These are phyloP conservation scores for Coemansia sp. DNA, from an alignment of 371 early-diverging fungal species.

Conservation along the genomic window DNA sequence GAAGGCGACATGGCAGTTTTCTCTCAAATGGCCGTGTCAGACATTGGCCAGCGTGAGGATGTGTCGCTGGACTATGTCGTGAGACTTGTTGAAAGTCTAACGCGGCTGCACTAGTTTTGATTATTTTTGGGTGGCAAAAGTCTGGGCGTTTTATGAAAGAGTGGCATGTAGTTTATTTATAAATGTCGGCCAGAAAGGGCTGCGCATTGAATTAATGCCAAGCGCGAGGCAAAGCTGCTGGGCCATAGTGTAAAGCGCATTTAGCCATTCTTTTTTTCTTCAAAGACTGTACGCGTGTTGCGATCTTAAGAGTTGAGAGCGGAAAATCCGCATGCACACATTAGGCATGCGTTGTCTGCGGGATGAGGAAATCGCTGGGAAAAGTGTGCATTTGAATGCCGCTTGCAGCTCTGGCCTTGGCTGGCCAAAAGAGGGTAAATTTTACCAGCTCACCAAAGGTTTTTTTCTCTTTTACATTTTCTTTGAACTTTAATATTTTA, in stretches of 20 bases:
- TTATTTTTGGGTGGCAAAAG: no score
- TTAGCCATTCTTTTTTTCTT: no score
- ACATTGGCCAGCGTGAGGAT: constrained; percentile 28
- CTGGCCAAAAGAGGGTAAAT: neutral
- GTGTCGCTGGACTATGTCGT: constrained; percentile 35
- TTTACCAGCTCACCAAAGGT: neutral
- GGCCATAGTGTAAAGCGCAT: no score
- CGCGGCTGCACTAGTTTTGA: constrained; percentile 25
- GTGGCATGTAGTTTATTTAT: no score
- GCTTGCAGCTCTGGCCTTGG: neutral
- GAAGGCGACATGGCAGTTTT: constrained; percentile 27
- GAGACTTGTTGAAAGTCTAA: constrained; percentile 33
- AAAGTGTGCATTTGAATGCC: neutral
- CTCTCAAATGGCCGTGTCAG: constrained; percentile 30
- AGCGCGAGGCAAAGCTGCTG: no score
- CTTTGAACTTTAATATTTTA: neutral
- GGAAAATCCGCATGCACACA: neutral
- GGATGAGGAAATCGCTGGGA: neutral
- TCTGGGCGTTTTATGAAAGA: no score
- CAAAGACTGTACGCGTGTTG: neutral
- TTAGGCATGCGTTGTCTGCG: neutral
- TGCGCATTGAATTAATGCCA: no score
- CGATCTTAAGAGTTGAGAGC: neutral
- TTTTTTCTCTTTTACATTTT: neutral
- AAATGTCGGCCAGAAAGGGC: no score